Evolutionary conservation across 257 asterid genomes (phyloP).

Genomic region (Ehretia macrophylla): DNA sequence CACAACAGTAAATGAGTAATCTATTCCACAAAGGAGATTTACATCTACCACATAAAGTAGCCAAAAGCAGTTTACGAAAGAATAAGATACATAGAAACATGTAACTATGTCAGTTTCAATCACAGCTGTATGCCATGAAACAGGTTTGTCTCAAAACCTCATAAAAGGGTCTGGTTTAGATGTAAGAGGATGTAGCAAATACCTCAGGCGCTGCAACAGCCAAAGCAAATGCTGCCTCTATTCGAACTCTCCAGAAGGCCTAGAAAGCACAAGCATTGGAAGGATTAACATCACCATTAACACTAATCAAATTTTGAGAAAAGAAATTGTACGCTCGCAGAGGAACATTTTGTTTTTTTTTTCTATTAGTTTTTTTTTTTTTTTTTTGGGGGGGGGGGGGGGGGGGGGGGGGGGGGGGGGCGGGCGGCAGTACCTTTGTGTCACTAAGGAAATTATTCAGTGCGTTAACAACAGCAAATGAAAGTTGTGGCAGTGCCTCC

Average conservation of each 20-base stretch:
- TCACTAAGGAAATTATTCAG: constrained; percentile 76
- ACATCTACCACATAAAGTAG: too few species aligned
- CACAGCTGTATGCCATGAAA: background rate
- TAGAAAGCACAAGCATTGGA: constrained; percentile 21
- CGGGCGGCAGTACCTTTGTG: constrained; percentile 84
- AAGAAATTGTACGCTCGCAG: background rate
- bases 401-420: background rate
- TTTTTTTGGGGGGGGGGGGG: background rate
- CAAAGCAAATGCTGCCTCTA: constrained; percentile 92
- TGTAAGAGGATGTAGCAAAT: background rate
- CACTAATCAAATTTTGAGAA: background rate
- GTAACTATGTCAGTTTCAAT: too few species aligned
- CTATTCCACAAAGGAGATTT: too few species aligned
- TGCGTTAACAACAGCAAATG: constrained; percentile 79
- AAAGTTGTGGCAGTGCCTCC: constrained; percentile 75
- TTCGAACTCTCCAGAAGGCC: constrained; percentile 97
- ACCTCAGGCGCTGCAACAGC: constrained; percentile 91
- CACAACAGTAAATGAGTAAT: too few species aligned
- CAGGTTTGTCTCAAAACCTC: background rate
- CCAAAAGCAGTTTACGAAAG: too few species aligned
- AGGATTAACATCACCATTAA: constrained; percentile 4
- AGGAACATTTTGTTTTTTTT: background rate
- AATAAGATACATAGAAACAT: too few species aligned
- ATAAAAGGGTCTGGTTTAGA: background rate
- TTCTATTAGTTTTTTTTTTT: too few species aligned